Evolutionary conservation across 1,284 basidiomycete genomes (phyloP).

Genomic region (Trichosporon inkin): DNA sequence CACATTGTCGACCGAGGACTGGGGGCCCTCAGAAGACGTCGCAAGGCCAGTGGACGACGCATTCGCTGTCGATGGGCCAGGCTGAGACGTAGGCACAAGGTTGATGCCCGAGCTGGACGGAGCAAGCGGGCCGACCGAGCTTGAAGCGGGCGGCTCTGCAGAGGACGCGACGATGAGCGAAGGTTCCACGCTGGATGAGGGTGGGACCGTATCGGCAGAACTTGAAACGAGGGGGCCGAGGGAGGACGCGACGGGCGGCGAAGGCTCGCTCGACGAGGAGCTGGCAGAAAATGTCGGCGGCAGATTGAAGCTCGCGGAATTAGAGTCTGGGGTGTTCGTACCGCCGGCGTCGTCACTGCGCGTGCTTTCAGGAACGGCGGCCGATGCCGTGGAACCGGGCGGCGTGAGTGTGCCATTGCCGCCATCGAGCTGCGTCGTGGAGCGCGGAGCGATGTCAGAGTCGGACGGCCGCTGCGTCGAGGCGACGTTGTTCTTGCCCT

Average conservation of each 20-base stretch:
- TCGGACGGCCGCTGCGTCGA: background rate
- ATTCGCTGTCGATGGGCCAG: background rate
- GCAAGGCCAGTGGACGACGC: background rate
- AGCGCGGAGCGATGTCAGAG: too few relatives aligned
- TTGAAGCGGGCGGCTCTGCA: background rate
- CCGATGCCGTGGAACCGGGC: background rate
- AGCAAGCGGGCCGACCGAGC: background rate
- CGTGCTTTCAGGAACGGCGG: background rate
- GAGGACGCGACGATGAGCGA: background rate
- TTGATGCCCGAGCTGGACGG: background rate
- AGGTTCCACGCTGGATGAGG: background rate
- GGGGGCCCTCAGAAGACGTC: too few relatives aligned
- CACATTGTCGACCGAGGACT: too few relatives aligned
- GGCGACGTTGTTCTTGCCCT: background rate
- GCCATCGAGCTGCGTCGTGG: too few relatives aligned
- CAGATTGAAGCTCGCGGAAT: background rate
- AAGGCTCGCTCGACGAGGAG: background rate
- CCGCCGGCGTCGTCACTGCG: background rate
- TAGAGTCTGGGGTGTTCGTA: constrained; percentile 3
- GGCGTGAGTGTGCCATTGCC: background rate
- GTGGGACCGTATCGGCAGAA: too few relatives aligned
- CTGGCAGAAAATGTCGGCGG: background rate
- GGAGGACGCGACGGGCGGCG: background rate
- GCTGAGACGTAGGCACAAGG: too few relatives aligned
- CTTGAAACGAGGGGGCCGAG: background rate